Base-by-base conservation (phyloP, 2,329 filamentous ascomycete genomes). In the Fusarium circinatum region DNA sequence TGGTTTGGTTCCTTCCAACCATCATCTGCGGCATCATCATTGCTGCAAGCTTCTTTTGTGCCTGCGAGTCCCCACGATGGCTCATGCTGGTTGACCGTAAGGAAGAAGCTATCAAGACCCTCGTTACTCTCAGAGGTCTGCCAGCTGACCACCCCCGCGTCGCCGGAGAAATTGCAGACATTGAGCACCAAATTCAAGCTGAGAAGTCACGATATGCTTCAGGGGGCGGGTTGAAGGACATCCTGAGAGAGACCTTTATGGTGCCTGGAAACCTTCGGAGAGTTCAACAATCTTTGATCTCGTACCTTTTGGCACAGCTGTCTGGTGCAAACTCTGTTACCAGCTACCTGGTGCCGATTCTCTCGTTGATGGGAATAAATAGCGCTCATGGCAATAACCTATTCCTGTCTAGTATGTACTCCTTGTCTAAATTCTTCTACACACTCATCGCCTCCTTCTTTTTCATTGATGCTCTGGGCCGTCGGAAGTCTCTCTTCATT, bases 291-390 rank as follows among this genome's bases (percentile, higher is more conserved):
- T 73, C 78, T 14, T 74, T 84, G 9, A 66, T 84, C 26, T 81
- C 81, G 0, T 85, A 83, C 28, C 78, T 79, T 0, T 78, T 86
- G 17, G 78, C 85, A 1, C 83, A 87, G 71, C 80, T 86, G 51
- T 84, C 83, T 1, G 84, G 85, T 10, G 84, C 84, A 24, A 84
- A 85, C 73, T 79, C 81, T 4, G 82, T 87, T 52, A 85, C 84
- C 1, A 76, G 82, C 18, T 85, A 87, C 68, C 76, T 86, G 11
- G 79, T 86, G 0, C 81, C 84, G 3, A 83, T 86, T 42, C 64
- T 87, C 48, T 79, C 73, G 5, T 62, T 86, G 73, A 73, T 75
- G 55, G 72, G 72, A 5, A 36, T 71, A 6, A 59, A 54, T 7
- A 56, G 79, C 5, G 78, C 77, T 3, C 80, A 79, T 0, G 76